Base-by-base conservation (phyloP, 352 stramenopile species). In the Blastocystis sp. region DNA sequence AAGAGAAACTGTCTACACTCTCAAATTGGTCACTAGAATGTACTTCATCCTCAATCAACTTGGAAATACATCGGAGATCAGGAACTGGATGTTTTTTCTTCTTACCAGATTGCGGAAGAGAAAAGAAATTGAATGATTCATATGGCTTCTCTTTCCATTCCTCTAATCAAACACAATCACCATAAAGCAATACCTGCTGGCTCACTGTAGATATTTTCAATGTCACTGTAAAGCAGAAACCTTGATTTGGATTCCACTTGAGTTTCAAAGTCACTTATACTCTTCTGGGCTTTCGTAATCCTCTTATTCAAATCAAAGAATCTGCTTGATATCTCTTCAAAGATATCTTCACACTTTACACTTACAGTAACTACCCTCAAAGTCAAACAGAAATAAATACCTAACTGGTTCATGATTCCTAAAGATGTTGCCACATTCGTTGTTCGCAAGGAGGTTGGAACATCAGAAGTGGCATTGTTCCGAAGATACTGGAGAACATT, bases 231-330 rank as follows among this genome's bases (percentile, higher is more conserved):
- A 29, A 29, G 14, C 51, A 67, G 46, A 67, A 56, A 39, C 14
- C 24, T 37, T 27, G 63, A 35, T 42, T 83, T 65, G n/a, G 49
- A 27, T 24, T 43, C 51, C 27, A 83, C 21, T n/a, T 51, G 19
- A 52, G 63, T 16, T 37, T 83, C 21, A 65, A n/a, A 65, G 19
- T n/a, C 16, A 3, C 9, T 42, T 9, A 83, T 12, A 61, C 43
- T 51, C 71, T 83, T 83, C 29, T 83, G 71, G 1, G 71, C 71
- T 11, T 35, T 66, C 46, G n/a, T 49, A 46, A 83, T 83, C 14
- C 71, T 52, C 27, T 83, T 83, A 42, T 83, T 83, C 14, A 83
- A 24, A 54, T 63, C 21, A 21, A 43, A 83, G 14, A 83, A 65
- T 46, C 71, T 27, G 27, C 65, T 32, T 0, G 49, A 65, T n/a